Evolutionary conservation across 495 filamentous ascomycete genomes (phyloP).

Genomic region (Chlorociboria aeruginascens): DNA sequence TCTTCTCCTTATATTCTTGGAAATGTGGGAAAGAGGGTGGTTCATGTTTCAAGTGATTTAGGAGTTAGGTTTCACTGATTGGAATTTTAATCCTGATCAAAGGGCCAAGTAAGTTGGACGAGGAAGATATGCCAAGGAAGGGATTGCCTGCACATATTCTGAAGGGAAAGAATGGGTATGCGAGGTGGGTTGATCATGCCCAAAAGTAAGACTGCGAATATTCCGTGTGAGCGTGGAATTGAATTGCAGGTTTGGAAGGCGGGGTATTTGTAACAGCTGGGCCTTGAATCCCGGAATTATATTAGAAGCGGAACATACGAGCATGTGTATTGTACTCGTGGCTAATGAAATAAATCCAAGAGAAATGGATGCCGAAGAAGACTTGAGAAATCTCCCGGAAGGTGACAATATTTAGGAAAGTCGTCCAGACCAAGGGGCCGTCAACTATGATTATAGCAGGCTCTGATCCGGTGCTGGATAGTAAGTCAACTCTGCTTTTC

Average conservation of each 20-base stretch:
- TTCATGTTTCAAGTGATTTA: background rate
- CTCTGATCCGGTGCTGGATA: slow-evolving; percentile 7
- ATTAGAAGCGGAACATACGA: background rate
- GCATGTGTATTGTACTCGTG: background rate
- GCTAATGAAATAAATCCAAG: background rate
- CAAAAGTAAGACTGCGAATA: slow-evolving; percentile 46
- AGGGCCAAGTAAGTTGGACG: background rate
- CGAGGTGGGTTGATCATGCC: slow-evolving; percentile 33
- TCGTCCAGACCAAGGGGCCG: slow-evolving; percentile 5
- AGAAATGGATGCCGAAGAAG: background rate
- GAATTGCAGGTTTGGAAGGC: slow-evolving; percentile 18
- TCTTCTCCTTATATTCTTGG: slow-evolving; percentile 24
- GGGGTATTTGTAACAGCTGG: slow-evolving; percentile 8
- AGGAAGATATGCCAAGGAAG: slow-evolving; percentile 6
- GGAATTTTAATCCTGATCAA: background rate
- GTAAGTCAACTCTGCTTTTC: slow-evolving; percentile 1
- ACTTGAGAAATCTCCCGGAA: background rate
- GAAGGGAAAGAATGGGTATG: slow-evolving; percentile 6
- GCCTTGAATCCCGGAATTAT: slow-evolving; percentile 11
- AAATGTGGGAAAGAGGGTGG: background rate
- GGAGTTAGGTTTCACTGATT: slow-evolving; percentile 9
- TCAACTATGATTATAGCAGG: slow-evolving; percentile 15
- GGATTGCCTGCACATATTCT: slow-evolving; percentile 4
- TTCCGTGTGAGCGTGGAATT: slow-evolving; percentile 33
- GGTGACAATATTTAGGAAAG: slow-evolving; percentile 1